phyloP scores from a whole-genome alignment of 306 rosid species.

The Prunus dulcis region DNA sequence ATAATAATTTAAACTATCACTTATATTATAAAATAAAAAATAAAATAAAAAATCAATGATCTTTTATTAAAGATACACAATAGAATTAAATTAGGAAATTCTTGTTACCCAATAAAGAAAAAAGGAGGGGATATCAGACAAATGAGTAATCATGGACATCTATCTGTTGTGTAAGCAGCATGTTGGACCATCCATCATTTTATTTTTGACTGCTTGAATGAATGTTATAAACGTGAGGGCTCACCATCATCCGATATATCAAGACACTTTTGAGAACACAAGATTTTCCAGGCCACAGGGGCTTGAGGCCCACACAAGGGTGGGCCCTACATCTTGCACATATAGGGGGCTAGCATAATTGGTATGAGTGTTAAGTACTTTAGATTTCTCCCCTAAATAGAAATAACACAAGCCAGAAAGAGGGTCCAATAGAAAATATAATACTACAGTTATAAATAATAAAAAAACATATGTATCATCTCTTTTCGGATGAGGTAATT shows the following conservation, averaged over 20 bases:
- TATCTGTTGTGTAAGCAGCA: slow-evolving; percentile 52
- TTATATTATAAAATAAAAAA: too few relatives aligned
- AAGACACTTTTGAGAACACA: slow-evolving; percentile 46
- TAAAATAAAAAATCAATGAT: background rate
- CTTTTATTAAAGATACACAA: background rate
- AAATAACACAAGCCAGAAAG: slow-evolving; percentile 32
- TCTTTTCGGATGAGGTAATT: slow-evolving; percentile 14
- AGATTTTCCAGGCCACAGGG: slow-evolving; percentile 33
- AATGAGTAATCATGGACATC: slow-evolving; percentile 53
- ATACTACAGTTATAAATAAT: background rate
- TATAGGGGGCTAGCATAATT: slow-evolving; percentile 9
- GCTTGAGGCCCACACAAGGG: slow-evolving; percentile 30
- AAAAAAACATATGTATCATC: slow-evolving; percentile 14
- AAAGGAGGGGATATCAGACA: slow-evolving; percentile 29
- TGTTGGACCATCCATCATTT: slow-evolving; percentile 63
- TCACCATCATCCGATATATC: slow-evolving; percentile 66
- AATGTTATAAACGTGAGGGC: slow-evolving; percentile 78
- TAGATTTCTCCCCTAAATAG: slow-evolving; percentile 22
- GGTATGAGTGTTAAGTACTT: background rate
- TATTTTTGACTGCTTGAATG: slow-evolving; percentile 51
- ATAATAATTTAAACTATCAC: too few relatives aligned
- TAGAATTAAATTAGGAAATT: background rate
- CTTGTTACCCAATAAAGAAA: background rate
- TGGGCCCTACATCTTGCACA: background rate
- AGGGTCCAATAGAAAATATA: background rate